phyloP scores from a whole-genome alignment of 1,284 basidiomycete species.

The Inonotus obliquus region DNA sequence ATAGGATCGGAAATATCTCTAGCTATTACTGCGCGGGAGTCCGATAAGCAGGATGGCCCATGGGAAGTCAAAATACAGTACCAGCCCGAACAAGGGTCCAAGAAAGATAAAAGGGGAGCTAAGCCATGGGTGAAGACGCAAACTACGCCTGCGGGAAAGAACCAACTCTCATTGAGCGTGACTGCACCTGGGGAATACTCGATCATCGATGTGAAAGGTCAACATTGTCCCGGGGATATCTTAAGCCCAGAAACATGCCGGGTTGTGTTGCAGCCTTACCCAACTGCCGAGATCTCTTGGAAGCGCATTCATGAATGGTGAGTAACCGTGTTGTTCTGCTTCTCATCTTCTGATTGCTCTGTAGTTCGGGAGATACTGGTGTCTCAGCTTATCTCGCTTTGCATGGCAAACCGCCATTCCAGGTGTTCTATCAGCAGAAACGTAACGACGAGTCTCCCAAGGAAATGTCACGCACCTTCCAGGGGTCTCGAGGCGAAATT shows the following conservation, averaged over 20 bases:
- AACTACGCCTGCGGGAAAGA: constrained; percentile 41
- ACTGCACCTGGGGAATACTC: constrained; percentile 78
- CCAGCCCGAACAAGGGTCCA: constrained; percentile 38
- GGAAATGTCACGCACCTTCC: constrained; percentile 59
- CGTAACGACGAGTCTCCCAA: constrained; percentile 60
- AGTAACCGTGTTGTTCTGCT: constrained; percentile 19
- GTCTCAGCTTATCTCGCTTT: constrained; percentile 84
- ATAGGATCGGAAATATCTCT: constrained; percentile 61
- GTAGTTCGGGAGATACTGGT: constrained; percentile 90
- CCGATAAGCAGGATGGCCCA: constrained; percentile 58
- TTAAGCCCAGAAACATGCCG: constrained; percentile 75
- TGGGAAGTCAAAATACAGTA: constrained; percentile 65
- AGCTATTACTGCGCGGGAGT: constrained; percentile 43
- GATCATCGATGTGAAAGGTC: constrained; percentile 68
- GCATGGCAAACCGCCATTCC: constrained; percentile 88
- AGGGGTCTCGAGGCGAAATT: constrained; percentile 76
- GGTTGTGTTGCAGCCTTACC: constrained; percentile 71
- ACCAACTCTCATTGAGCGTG: constrained; percentile 48
- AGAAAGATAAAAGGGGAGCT: constrained; percentile 33
- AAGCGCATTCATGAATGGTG: constrained; percentile 90
- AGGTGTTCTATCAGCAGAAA: constrained; percentile 73
- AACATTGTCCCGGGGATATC: constrained; percentile 76
- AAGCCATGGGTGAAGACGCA: constrained; percentile 62
- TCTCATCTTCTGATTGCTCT: constrained; percentile 13
- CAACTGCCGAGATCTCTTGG: constrained; percentile 83